Conservation (phyloP, 176 grass and related monocot genomes). For the Ananas comosus region DNA sequence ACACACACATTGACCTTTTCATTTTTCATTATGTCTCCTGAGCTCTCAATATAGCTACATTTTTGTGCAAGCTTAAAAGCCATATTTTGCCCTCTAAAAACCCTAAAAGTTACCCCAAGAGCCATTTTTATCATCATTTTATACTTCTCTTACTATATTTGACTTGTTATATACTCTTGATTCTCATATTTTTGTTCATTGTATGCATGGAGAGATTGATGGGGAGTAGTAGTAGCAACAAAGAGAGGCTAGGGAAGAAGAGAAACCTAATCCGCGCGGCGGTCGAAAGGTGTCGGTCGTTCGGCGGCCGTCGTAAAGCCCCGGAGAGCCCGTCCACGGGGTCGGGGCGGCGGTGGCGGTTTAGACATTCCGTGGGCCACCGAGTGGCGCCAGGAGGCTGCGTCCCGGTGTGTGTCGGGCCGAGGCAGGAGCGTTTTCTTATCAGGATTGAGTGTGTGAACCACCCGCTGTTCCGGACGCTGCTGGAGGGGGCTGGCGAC, state of each 20-base stretch:
- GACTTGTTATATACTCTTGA: too few relatives aligned
- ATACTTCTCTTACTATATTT: too few relatives aligned
- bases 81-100: too few relatives aligned
- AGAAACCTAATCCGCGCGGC: slow-evolving; percentile 18
- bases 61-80: too few relatives aligned
- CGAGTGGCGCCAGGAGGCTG: slow-evolving; percentile 15
- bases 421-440: slow-evolving; percentile 19
- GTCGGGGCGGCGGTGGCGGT: neutral
- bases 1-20: too few relatives aligned
- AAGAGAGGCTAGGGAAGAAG: neutral
- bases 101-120: too few relatives aligned
- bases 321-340: neutral
- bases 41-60: too few relatives aligned
- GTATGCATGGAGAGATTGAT: too few relatives aligned
- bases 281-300: slow-evolving; percentile 15
- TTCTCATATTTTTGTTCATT: too few relatives aligned
- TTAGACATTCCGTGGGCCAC: neutral
- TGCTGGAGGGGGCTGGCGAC: slow-evolving; percentile 17
- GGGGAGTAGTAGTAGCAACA: too few relatives aligned
- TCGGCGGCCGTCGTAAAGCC: neutral
- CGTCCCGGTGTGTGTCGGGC: slow-evolving; percentile 31
- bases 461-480: slow-evolving; percentile 31
- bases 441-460: slow-evolving; percentile 25
- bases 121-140: too few relatives aligned
- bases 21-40: too few relatives aligned